Base-by-base conservation (phyloP, 2,329 filamentous ascomycete species). In the Botryotinia globosa region DNA sequence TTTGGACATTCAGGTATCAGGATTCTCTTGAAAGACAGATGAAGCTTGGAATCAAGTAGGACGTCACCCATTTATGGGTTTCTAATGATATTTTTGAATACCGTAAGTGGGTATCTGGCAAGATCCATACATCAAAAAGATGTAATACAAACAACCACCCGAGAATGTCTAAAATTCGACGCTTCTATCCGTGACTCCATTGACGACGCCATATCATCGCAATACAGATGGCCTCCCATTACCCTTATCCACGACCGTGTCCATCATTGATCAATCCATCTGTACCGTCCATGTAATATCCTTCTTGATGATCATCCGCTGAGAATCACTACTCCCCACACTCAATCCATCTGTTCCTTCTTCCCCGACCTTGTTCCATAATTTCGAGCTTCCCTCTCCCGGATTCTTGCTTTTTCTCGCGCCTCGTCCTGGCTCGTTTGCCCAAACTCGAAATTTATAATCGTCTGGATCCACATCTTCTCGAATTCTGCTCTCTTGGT, bases 251-350 rank as follows among this genome's bases (percentile, higher is more conserved):
- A 39, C n/a, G 44, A 14, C 32, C 45, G 14, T 66, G 20, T 20
- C 34, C 2, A 29, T 54, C 48, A 42, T 54, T 42, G 64, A 39
- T 67, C n/a, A 6, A 83, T 54, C 45, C 68, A 20, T 54, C 18
- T 54, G 42, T 32, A 74, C 69, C n/a, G 61, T 63, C 74, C 74
- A 75, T 51, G 58, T n/a, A 61, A 69, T 85, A 73, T 75, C 70
- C 51, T 76, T 75, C 59, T 74, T 72, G 65, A 76, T 76, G 44
- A 76, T 76, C 74, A 76, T 76, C 32, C 61, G 70, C 34, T 63
- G 73, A 62, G 74, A 76, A 64, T 76, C 73, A 62, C 65, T 68
- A 32, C 75, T 76, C 25, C 58, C 74, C 29, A 76, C 59, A 67
- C 75, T 76, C 3, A 54, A 45, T 7, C 34, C 34, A 68, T 73